These are phyloP conservation scores for Fusarium lyarnte DNA, from an alignment of 2,329 filamentous ascomycete species.

Conservation along the genomic window DNA sequence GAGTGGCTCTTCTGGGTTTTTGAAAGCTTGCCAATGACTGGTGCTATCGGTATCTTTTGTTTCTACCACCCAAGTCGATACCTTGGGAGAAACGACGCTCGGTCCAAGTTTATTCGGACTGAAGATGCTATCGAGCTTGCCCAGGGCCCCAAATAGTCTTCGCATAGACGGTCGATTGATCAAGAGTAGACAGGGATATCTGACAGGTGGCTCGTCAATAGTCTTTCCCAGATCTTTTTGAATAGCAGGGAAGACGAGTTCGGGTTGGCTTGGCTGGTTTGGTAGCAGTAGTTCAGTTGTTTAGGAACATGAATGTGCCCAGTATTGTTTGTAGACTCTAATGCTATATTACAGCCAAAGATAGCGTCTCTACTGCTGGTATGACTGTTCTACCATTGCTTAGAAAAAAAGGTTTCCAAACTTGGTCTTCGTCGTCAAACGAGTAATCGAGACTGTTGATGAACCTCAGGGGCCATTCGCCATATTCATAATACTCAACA, in stretches of 20 bases:
- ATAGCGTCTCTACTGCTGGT: neutral
- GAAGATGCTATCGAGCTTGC: constrained; percentile 23
- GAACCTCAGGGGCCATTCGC: constrained; percentile 47
- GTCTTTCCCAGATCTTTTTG: neutral
- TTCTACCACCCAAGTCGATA: constrained; percentile 58
- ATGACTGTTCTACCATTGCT: constrained; percentile 23
- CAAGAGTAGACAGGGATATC: neutral
- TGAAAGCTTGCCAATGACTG: constrained; percentile 59
- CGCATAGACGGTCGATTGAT: neutral
- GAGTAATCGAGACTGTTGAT: constrained; percentile 34
- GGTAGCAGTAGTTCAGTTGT: neutral
- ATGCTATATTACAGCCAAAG: neutral
- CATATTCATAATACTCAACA: constrained; percentile 44
- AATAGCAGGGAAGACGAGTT: neutral
- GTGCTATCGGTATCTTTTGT: constrained; percentile 59
- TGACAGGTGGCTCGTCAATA: no score
- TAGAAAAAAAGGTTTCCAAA: constrained; percentile 38
- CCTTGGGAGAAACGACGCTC: constrained; percentile 40
- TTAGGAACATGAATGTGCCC: neutral
- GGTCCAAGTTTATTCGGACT: neutral
- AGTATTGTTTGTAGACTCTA: neutral
- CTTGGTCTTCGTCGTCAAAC: constrained; percentile 35
- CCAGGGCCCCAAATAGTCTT: neutral
- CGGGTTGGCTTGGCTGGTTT: no score
- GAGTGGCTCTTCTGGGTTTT: constrained; percentile 65